Base-by-base conservation (phyloP, 1,284 basidiomycete species). In the Apiotrichum mycotoxinovorans region DNA sequence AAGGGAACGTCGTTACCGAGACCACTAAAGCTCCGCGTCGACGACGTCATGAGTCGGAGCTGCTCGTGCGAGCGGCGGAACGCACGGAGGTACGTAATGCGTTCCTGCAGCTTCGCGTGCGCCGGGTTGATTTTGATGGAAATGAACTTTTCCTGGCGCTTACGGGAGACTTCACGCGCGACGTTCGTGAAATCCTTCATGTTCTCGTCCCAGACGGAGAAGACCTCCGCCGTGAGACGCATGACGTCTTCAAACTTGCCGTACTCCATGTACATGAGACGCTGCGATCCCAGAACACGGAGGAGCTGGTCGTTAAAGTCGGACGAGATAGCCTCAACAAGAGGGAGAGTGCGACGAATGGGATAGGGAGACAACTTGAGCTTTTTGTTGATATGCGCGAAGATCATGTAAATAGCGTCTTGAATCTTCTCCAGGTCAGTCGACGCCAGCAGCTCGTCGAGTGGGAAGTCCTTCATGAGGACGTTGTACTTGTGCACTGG, bases 111-210 rank as follows among this genome's bases (percentile, higher is more conserved):
- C 76, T 93, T 91, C 41, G 86, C 87, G 68, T 98, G 95, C 0
- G 90, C 93, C 5, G 91, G 85, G 27, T 84, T 83, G 59, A 98
- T 88, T 79, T 98, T 97, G 82, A 98, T 98, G 4, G 94, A 94
- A 58, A 98, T 91, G 76, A 98, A 98, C 77, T 88, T 89, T 72
- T 98, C 96, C 43, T 82, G 82, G 11, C 95, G 84, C 78, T 94
- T 94, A 59, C 94, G 82, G 41, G 89, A 94, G 34, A 97, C 88
- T 71, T 98, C 96, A 63, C 96, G 84, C 3, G 95, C 95, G 46
- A 97, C 91, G 70, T 94, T 95, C 22, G 93, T 97, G 71, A 98
- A 98, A 72, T 97, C 95, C 78, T 98, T 98, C 79, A 97, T 89
- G 53, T 87, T 83, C 70, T 97, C 95, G 75, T 98, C 95, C 95